These are phyloP conservation scores for Simplicillium sp. DNA, from an alignment of 2,329 filamentous ascomycete species.

Conservation along the genomic window DNA sequence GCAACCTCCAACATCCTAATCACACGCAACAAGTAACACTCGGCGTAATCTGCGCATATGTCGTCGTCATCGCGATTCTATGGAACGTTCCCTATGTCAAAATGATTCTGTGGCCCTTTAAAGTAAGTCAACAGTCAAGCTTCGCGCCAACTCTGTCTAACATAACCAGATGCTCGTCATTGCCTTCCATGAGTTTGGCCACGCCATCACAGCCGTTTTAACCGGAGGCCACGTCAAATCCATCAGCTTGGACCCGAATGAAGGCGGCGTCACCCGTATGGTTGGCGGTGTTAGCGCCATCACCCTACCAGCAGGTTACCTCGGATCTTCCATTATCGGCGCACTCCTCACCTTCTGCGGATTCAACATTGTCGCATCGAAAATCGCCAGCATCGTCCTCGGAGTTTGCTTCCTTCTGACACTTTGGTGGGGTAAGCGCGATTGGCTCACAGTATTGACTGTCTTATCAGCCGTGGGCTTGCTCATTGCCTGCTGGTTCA, in stretches of 20 bases:
- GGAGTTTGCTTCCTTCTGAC: constrained; percentile 70
- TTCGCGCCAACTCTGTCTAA: no score
- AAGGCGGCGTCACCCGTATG: constrained; percentile 74
- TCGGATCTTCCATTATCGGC: constrained; percentile 69
- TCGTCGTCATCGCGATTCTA: constrained; percentile 63
- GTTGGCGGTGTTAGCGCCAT: constrained; percentile 59
- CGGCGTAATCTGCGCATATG: constrained; percentile 61
- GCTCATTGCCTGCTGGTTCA: constrained; percentile 70
- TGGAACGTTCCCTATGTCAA: constrained; percentile 75
- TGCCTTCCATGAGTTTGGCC: constrained; percentile 72
- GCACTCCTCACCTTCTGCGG: constrained; percentile 71
- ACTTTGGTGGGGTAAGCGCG: constrained; percentile 70
- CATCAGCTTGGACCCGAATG: constrained; percentile 66
- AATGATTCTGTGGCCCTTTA: constrained; percentile 72
- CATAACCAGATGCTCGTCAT: constrained; percentile 63
- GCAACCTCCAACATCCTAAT: constrained; percentile 48
- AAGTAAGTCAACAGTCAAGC: constrained; percentile 35
- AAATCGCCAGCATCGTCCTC: constrained; percentile 65
- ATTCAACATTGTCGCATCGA: constrained; percentile 73
- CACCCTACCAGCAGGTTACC: constrained; percentile 68
- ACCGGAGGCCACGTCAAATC: constrained; percentile 67
- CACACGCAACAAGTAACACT: constrained; percentile 63
- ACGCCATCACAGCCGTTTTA: constrained; percentile 62
- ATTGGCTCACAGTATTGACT: constrained; percentile 69
- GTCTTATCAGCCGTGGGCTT: constrained; percentile 61